These are phyloP conservation scores for Pythium rhizo-oryzae DNA, from an alignment of 352 stramenopile species.

Conservation along the genomic window DNA sequence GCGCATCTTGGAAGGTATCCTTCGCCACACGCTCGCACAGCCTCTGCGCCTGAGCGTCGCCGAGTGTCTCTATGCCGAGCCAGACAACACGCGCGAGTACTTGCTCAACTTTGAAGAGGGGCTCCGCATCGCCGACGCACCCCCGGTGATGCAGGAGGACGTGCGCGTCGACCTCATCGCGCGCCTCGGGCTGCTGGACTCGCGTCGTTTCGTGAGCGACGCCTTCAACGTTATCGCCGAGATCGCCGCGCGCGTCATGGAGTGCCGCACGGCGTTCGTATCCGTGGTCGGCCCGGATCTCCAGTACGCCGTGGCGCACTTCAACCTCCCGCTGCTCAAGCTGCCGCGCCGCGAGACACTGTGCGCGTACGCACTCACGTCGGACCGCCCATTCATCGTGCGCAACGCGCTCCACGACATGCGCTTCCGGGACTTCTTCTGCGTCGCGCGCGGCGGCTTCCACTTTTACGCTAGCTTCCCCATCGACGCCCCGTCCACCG, in stretches of 20 bases:
- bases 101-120: conserved; percentile 40
- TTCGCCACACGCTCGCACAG: conserved; percentile 24
- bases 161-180: conserved; percentile 33
- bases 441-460: conserved; percentile 32
- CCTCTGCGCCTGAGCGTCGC: conserved; percentile 22
- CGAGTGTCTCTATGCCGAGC: conserved; percentile 32
- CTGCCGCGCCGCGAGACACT: conserved; percentile 38
- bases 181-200: conserved; percentile 29
- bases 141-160: conserved; percentile 25
- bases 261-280: conserved; percentile 34
- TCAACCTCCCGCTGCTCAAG: conserved; percentile 34
- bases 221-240: conserved; percentile 36
- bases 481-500: conserved; percentile 28
- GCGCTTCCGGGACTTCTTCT: conserved; percentile 45
- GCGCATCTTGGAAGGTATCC: conserved; percentile 25
- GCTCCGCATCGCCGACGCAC: conserved; percentile 33
- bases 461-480: conserved; percentile 46
- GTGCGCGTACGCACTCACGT: conserved; percentile 39
- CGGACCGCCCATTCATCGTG: conserved; percentile 38
- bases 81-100: conserved; percentile 30
- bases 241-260: conserved; percentile 39
- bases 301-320: conserved; percentile 34
- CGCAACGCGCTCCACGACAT: conserved; percentile 38
- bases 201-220: conserved; percentile 16
- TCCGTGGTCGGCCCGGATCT: conserved; percentile 38